Percentiles rank a stretch among this genome's conserved stretches.
These are phyloP conservation scores for Wickerhamiella azymoides DNA, from an alignment of 805 yeast species.

Conservation along the genomic window DNA sequence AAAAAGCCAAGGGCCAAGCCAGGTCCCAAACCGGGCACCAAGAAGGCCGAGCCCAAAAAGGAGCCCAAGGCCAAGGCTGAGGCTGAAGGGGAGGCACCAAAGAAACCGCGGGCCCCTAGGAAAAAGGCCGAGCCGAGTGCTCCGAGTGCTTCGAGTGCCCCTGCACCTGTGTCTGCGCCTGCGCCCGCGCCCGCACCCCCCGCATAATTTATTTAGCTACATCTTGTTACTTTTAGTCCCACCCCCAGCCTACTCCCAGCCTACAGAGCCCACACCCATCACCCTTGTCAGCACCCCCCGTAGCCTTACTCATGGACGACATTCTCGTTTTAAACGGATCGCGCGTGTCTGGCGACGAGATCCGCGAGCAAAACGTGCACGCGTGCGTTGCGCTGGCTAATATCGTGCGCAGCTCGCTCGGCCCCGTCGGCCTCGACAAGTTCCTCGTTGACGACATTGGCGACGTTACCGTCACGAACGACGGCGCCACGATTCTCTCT, in stretches of 20 bases:
- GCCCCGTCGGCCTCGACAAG: conserved; percentile 97
- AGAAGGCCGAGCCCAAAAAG: not conserved
- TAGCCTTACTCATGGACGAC: conserved; percentile 28
- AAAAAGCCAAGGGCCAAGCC: conserved; percentile 4
- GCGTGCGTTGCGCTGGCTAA: conserved; percentile 84
- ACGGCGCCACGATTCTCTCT: conserved; percentile 91
- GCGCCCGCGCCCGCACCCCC: not conserved
- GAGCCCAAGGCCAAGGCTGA: not conserved
- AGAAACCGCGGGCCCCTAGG: conserved; percentile 11
- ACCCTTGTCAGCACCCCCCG: too few species aligned
- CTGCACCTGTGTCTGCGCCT: not conserved
- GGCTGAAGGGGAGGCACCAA: not conserved
- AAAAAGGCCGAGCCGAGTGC: conserved; percentile 6
- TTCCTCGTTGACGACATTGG: conserved; percentile 99
- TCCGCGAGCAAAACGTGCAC: conserved; percentile 82
- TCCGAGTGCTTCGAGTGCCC: not conserved
- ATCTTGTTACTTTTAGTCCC: too few species aligned
- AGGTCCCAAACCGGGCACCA: not conserved
- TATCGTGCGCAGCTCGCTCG: conserved; percentile 80
- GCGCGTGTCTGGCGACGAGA: conserved; percentile 88
- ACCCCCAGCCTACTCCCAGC: too few species aligned
- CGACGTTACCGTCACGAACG: conserved; percentile 96
- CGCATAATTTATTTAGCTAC: too few species aligned
- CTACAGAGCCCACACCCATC: too few species aligned
- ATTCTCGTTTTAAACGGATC: conserved; percentile 93